Conservation (phyloP, 768 basidiomycete genomes). For the Amylocystis lapponica region DNA sequence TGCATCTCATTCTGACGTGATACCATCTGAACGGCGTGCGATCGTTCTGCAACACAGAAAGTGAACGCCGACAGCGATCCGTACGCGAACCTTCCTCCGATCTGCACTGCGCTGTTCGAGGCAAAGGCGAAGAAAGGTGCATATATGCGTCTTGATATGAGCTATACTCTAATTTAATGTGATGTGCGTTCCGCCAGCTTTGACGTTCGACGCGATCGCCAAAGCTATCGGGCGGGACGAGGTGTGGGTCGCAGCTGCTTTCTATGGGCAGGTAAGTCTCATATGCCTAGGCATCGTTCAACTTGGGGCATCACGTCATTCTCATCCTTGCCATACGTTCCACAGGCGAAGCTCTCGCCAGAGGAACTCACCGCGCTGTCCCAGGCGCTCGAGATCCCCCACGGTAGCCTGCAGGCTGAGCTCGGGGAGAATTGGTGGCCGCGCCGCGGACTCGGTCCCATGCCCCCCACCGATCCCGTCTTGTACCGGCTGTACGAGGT, state of each 20-base stretch:
- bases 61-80: constrained; percentile 17
- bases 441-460: constrained; percentile 60
- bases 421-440: constrained; percentile 72
- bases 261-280: constrained; percentile 65
- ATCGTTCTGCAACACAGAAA: constrained; percentile 8
- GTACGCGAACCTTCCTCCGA: constrained; percentile 36
- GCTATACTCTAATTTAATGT: background rate
- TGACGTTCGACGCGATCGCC: constrained; percentile 64
- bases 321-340: background rate
- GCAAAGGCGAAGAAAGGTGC: constrained; percentile 64
- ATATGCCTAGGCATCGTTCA: background rate
- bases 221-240: constrained; percentile 66
- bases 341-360: constrained; percentile 59
- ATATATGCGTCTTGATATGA: background rate
- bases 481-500: constrained; percentile 82
- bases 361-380: constrained; percentile 55
- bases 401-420: constrained; percentile 32
- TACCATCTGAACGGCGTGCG: no score
- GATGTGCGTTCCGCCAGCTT: background rate
- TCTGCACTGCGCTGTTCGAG: constrained; percentile 47
- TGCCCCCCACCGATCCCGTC: constrained; percentile 73
- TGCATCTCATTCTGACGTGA: background rate
- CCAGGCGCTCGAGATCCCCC: constrained; percentile 42
- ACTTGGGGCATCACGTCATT: background rate
- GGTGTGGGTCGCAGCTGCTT: constrained; percentile 76